Conservation (phyloP, 306 rosid genomes). For the Psophocarpus tetragonolobus region DNA sequence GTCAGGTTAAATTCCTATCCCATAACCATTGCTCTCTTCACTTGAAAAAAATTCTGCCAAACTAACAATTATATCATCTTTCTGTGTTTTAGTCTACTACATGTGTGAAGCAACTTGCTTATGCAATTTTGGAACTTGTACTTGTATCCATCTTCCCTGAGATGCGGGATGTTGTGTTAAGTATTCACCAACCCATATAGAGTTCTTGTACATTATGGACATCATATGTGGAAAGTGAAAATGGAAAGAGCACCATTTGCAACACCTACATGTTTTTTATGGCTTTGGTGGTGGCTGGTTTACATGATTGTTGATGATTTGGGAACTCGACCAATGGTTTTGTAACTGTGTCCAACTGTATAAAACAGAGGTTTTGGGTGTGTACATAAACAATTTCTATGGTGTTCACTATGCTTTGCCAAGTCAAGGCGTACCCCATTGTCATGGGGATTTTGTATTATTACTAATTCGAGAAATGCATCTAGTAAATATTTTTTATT, state of each 20-base stretch:
- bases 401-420: constrained; percentile 15
- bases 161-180: constrained; percentile 60
- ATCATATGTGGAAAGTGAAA: constrained; percentile 31
- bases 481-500: constrained; percentile 40
- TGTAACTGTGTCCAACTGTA: constrained; percentile 27
- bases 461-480: constrained; percentile 24
- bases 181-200: constrained; percentile 63
- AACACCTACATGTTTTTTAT: background rate
- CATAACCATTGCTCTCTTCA: background rate
- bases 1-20: constrained; percentile 63
- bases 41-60: background rate
- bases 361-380: constrained; percentile 43
- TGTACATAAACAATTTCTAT: constrained; percentile 42
- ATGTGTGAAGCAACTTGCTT: constrained; percentile 90
- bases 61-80: constrained; percentile 22
- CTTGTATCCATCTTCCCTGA: constrained; percentile 86
- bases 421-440: constrained; percentile 29
- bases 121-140: constrained; percentile 69
- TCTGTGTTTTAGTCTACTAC: constrained; percentile 55
- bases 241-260: constrained; percentile 23
- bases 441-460: constrained; percentile 43
- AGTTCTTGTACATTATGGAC: constrained; percentile 3
- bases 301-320: background rate
- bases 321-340: background rate
- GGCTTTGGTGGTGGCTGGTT: background rate